Evolutionary conservation across 1,284 basidiomycete genomes (phyloP), one percentile per base, ranked within the genome.

Genomic region (Anthracocystis panici-leucophaei): DNA sequence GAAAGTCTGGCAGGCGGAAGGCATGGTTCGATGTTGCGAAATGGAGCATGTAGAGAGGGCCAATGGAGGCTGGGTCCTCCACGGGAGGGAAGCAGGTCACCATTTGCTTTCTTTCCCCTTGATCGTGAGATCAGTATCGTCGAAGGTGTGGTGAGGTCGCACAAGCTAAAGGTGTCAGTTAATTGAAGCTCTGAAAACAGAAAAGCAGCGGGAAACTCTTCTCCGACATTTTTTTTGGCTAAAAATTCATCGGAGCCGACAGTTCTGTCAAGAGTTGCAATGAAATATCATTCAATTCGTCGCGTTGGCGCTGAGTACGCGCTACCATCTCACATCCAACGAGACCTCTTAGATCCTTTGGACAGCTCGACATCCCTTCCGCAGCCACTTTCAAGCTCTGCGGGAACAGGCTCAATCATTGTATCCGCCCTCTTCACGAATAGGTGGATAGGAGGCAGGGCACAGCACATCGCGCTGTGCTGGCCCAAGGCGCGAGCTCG

Each of bases 1-100:
- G 57, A 25, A 82, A 82, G 61, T 84, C 82, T 21, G 79, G 73
- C 42, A 82, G 59, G 27, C 82, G 75, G 42, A 84, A 84, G 27
- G 76, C 58, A 25, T 66, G 63, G 53, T 84, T 72, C 25, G 75
- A 66, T 3, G 72, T 73, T 11, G 77, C 75, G 65, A 83, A 84
- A 54, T 83, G 76, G 41, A 83, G 66, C 29, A 83, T 65, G 59
- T 83, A 84, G 40, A 80, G 67, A 7, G 74, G 78, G 0, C 74
- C 77, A 53, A 79, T 81, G 8, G 68, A 62, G 57, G 66, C 51
- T 1, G 74, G 73, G 31, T 65, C 64, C 54, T 54, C 59, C 14
- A 67, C 65, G 16, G 59, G 42, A 14, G 64, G 71, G 35, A 75
- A 75, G 31, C 53, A 65, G 18, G 49, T 49, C 59, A 42, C 57